Percentiles rank a stretch among this genome's conserved stretches.
Evolutionary conservation across 2,329 filamentous ascomycete species (phyloP).

Genomic region (Phaeosphaeria sp.): DNA sequence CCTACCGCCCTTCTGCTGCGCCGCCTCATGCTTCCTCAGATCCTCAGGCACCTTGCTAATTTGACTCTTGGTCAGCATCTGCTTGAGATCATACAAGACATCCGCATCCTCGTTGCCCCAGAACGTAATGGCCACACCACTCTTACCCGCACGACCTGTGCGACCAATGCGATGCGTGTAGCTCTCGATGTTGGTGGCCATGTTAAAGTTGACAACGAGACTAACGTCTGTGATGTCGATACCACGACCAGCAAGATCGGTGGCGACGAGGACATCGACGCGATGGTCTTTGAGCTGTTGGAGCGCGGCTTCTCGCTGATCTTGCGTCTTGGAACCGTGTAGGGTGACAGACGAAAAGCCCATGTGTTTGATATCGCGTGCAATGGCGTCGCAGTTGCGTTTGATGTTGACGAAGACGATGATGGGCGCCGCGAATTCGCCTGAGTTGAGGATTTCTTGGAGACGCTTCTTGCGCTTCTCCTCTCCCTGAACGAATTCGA

Average conservation of each 20-base stretch:
- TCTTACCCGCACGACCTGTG: constrained; percentile 97
- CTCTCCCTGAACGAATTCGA: constrained; percentile 88
- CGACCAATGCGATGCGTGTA: constrained; percentile 97
- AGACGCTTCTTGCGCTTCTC: constrained; percentile 97
- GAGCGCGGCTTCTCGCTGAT: constrained; percentile 93
- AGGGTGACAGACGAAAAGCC: constrained; percentile 89
- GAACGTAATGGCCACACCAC: constrained; percentile 95
- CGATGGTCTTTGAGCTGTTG: constrained; percentile 80
- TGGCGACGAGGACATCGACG: constrained; percentile 90
- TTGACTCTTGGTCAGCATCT: constrained; percentile 90
- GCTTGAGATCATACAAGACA: constrained; percentile 90
- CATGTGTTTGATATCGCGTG: constrained; percentile 91
- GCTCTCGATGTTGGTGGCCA: constrained; percentile 89
- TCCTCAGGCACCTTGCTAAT: constrained; percentile 93
- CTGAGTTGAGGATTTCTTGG: constrained; percentile 82
- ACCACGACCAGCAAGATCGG: constrained; percentile 93
- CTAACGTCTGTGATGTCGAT: constrained; percentile 96
- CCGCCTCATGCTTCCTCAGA: constrained; percentile 83
- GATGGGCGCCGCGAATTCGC: constrained; percentile 85
- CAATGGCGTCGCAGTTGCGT: constrained; percentile 95
- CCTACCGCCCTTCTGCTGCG: constrained; percentile 75
- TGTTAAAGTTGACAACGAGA: constrained; percentile 98
- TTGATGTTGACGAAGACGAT: constrained; percentile 99
- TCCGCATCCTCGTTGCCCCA: constrained; percentile 88
- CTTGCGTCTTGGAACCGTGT: constrained; percentile 95